A percentile compares a stretch with the other conserved stretches of the same genome.
These are phyloP conservation scores for Beauveria asiatica DNA, from an alignment of 2,329 filamentous ascomycete species.

Conservation along the genomic window DNA sequence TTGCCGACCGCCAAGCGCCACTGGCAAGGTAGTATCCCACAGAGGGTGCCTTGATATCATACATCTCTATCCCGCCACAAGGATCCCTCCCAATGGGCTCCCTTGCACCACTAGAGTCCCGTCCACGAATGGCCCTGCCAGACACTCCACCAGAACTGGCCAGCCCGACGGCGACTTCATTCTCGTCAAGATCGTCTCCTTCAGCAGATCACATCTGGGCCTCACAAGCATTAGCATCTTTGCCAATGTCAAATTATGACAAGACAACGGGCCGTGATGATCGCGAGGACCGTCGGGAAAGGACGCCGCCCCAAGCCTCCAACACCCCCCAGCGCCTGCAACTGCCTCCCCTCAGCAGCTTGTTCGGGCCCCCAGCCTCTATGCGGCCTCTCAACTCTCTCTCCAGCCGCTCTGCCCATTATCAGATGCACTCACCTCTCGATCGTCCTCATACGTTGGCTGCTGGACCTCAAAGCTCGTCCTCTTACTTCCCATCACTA, in stretches of 20 bases:
- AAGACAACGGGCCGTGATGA: constrained; percentile 32
- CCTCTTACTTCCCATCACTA: constrained; percentile 40
- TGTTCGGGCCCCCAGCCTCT: constrained; percentile 42
- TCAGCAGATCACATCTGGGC: constrained; percentile 27
- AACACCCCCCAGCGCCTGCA: constrained; percentile 32
- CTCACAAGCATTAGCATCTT: constrained; percentile 33
- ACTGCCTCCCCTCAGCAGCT: constrained; percentile 48
- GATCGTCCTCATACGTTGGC: constrained; percentile 30
- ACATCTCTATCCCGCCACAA: neutral
- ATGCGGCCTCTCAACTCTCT: constrained; percentile 36
- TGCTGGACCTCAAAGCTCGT: neutral
- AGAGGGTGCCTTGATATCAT: neutral
- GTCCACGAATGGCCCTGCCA: constrained; percentile 41
- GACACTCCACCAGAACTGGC: constrained; percentile 47
- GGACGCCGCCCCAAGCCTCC: constrained; percentile 14
- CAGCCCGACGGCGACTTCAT: constrained; percentile 42
- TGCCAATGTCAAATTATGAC: constrained; percentile 53
- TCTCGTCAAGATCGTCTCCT: constrained; percentile 34
- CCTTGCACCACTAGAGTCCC: constrained; percentile 41
- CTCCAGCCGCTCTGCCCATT: constrained; percentile 36
- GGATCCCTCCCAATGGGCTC: constrained; percentile 43
- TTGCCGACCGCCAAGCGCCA: neutral
- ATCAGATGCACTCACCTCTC: constrained; percentile 36
- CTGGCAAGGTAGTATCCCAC: neutral
- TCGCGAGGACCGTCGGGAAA: constrained; percentile 23